A percentile compares a stretch with the other conserved stretches of the same genome.
These are phyloP conservation scores for Penicillium hesseltinei DNA, from an alignment of 2,329 filamentous ascomycete genomes.

Conservation along the genomic window DNA sequence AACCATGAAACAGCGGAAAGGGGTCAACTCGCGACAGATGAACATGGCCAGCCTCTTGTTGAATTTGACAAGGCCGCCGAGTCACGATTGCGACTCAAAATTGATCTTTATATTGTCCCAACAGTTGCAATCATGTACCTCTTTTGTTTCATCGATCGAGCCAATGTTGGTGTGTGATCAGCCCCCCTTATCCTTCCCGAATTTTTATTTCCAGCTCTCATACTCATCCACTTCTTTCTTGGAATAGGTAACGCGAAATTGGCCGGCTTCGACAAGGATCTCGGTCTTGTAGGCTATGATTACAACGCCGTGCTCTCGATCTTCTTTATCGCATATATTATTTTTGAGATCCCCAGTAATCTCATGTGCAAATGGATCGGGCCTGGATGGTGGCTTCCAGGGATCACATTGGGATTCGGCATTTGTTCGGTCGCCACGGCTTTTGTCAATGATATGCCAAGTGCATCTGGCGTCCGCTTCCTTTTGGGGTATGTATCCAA, in stretches of 20 bases:
- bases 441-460: conserved; percentile 58
- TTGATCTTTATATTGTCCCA: conserved; percentile 65
- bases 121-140: conserved; percentile 66
- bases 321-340: conserved; percentile 72
- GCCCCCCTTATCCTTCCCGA: neutral
- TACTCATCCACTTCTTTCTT: neutral
- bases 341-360: conserved; percentile 69
- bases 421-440: conserved; percentile 63
- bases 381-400: conserved; percentile 69
- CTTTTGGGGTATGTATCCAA: conserved; percentile 49
- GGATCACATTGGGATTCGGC: conserved; percentile 62
- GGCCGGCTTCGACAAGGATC: conserved; percentile 63
- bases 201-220: neutral
- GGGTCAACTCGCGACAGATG: conserved; percentile 50
- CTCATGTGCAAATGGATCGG: conserved; percentile 65
- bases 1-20: conserved; percentile 43
- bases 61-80: conserved; percentile 60
- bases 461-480: conserved; percentile 62
- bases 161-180: conserved; percentile 61
- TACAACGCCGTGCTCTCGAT: conserved; percentile 67
- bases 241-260: conserved; percentile 63
- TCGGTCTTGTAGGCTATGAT: conserved; percentile 60
- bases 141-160: conserved; percentile 73
- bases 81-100: conserved; percentile 58
- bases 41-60: conserved; percentile 53